Base-by-base conservation (phyloP, 305 asterid species). In the Fraxinus latifolia region DNA sequence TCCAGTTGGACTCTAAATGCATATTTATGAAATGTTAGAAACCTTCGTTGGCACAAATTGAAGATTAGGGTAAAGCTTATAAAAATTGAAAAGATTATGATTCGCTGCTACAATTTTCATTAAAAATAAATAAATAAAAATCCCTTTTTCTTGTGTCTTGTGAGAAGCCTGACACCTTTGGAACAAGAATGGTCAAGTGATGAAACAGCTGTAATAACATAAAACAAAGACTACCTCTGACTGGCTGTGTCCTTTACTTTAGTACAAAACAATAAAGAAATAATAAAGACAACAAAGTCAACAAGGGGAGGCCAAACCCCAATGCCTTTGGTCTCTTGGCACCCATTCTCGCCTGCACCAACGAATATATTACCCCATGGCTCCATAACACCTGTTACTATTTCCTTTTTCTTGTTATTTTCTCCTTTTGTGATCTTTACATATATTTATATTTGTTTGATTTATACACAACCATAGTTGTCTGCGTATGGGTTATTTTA, bases 231-330 rank as follows among this genome's bases (percentile, higher is more conserved):
- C 79, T 81, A 83, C 78, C 87, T 86, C 80, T 87, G 86, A 85
- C 87, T 83, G 72, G 79, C 80, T 79, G 84, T 85, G 82, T 74
- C 81, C 81, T 82, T 74, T 77, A 14, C 74, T 81, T 68, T 79
- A 25, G 80, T 81, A 71, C 84, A 79, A 44, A 34, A 80, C 82
- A 74, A 77, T 84, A 87, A 86, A 84, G 72, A 87, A 88, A 81
- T 84, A 75, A 44, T 79, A 72, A 76, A 82, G 86, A 74, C 84
- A 75, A 19, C 81, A 87, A 93, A 91, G 94, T 88, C 95, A 90
- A 93, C 29, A 87, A 87, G 86, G 87, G 91, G 80, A 80, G 85
- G 89, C 89, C 91, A 27, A 77, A 81, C 73, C 87, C 85, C 71
- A 68, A 82, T 85, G 84, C 75, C 78, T 78, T 82, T 76, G 87